phyloP scores from a whole-genome alignment of 1,284 basidiomycete genomes.

The Malassezia furfur region DNA sequence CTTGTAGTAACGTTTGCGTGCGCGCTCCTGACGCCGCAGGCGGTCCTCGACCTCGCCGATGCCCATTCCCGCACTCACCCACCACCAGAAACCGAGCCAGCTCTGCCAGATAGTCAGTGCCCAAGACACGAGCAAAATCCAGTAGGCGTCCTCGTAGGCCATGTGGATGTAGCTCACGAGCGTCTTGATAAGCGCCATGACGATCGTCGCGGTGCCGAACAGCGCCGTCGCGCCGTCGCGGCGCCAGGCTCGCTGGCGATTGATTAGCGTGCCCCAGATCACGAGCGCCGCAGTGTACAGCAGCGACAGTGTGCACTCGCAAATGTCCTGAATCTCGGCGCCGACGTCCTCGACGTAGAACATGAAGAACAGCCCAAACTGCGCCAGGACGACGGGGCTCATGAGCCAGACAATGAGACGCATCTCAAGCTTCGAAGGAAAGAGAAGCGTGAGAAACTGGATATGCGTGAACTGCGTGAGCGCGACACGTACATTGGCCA shows the following conservation, averaged over 20 bases:
- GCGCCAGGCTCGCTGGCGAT: slow-evolving; percentile 83
- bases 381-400: slow-evolving; percentile 74
- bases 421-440: slow-evolving; percentile 82
- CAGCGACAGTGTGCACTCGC: slow-evolving; percentile 85
- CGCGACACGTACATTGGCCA: slow-evolving; percentile 6
- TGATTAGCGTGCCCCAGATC: slow-evolving; percentile 86
- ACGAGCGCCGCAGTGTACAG: slow-evolving; percentile 81
- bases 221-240: slow-evolving; percentile 81
- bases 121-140: slow-evolving; percentile 43
- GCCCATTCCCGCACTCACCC: slow-evolving; percentile 48
- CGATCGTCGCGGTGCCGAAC: slow-evolving; percentile 59
- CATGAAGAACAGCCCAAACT: slow-evolving; percentile 74
- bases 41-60: slow-evolving; percentile 48
- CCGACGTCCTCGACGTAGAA: slow-evolving; percentile 56
- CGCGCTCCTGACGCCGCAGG: slow-evolving; percentile 13
- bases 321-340: slow-evolving; percentile 77
- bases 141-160: slow-evolving; percentile 43
- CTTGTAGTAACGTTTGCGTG: background rate
- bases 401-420: slow-evolving; percentile 77
- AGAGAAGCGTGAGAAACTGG: slow-evolving; percentile 90
- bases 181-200: slow-evolving; percentile 40
- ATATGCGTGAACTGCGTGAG: slow-evolving; percentile 72
- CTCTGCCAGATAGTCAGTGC: slow-evolving; percentile 46
- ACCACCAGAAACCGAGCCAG: slow-evolving; percentile 49
- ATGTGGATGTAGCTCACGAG: slow-evolving; percentile 45